Percentiles rank a stretch among this genome's conserved stretches.
phyloP scores from a whole-genome alignment of 805 yeast species.

The Starmerella davenportii region DNA sequence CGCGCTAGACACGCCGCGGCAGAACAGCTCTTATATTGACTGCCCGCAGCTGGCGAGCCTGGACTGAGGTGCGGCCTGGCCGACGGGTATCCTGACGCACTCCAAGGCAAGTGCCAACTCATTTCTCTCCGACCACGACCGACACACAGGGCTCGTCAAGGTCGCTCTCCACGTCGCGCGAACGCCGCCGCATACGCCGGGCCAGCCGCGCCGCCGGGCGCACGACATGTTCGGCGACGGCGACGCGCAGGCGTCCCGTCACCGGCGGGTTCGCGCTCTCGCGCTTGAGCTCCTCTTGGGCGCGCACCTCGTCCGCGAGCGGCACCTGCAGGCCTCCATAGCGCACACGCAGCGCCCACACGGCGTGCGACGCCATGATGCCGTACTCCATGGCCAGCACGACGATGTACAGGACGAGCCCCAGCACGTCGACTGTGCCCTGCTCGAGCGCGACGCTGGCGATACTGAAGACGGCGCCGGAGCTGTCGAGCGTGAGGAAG shows the following conservation, averaged over 20 bases:
- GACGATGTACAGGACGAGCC: slow-evolving; percentile 54
- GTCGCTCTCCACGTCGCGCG: too few relatives aligned
- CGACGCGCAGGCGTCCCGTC: slow-evolving; percentile 3
- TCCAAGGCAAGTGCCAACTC: too few relatives aligned
- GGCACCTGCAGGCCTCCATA: slow-evolving; percentile 8
- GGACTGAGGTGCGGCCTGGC: too few relatives aligned
- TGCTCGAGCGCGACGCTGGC: slow-evolving; percentile 35
- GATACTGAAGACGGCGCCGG: slow-evolving; percentile 69
- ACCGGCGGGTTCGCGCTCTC: slow-evolving; percentile 5
- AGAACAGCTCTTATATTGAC: too few relatives aligned
- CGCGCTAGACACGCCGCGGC: too few relatives aligned
- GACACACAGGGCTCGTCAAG: too few relatives aligned
- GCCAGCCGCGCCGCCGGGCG: too few relatives aligned
- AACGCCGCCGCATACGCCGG: too few relatives aligned
- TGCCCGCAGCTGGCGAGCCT: too few relatives aligned
- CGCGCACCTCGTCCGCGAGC: slow-evolving; percentile 3
- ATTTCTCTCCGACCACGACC: too few relatives aligned
- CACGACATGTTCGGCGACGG: slow-evolving; percentile 3
- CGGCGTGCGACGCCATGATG: slow-evolving; percentile 46
- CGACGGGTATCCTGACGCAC: too few relatives aligned
- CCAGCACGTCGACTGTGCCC: slow-evolving; percentile 59
- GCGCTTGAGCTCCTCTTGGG: slow-evolving; percentile 3
- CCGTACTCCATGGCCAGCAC: slow-evolving; percentile 66
- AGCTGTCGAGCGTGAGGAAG: slow-evolving; percentile 54
- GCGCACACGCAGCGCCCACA: slow-evolving; percentile 38